Evolutionary conservation across 2,329 filamentous ascomycete genomes (phyloP).

Genomic region (Decorospora gaudefroyi): DNA sequence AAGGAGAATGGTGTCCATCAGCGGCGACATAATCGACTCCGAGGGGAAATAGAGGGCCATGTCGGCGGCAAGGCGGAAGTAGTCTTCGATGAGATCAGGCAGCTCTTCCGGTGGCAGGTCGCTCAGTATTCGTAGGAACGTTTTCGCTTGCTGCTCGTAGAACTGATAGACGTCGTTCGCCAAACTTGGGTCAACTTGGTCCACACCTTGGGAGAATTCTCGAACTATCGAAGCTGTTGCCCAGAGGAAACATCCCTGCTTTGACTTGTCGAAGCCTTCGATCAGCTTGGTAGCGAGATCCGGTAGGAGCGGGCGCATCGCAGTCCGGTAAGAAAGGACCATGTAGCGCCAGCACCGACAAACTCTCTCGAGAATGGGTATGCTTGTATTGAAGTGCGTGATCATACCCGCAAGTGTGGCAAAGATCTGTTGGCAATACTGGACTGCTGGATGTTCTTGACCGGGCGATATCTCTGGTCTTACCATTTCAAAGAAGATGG

Average conservation of each 20-base stretch:
- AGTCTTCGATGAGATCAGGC: conserved; percentile 88
- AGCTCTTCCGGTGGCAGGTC: conserved; percentile 78
- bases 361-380: conserved; percentile 88
- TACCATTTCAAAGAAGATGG: conserved; percentile 80
- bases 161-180: conserved; percentile 89
- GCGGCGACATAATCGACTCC: conserved; percentile 75
- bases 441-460: conserved; percentile 85
- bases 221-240: conserved; percentile 92
- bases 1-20: conserved; percentile 82
- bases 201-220: conserved; percentile 90
- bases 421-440: conserved; percentile 95
- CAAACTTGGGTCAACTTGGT: conserved; percentile 79
- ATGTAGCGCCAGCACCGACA: conserved; percentile 97
- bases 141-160: conserved; percentile 89
- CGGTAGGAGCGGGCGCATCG: conserved; percentile 82
- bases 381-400: conserved; percentile 82
- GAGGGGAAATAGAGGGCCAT: conserved; percentile 91
- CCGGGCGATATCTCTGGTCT: conserved; percentile 71
- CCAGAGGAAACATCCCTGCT: conserved; percentile 98
- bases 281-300: conserved; percentile 87
- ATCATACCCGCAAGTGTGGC: conserved; percentile 83
- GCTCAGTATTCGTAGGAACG: conserved; percentile 86
- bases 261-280: conserved; percentile 78
- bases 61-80: conserved; percentile 90
- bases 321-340: conserved; percentile 91